Percentiles rank a stretch among this genome's conserved stretches.
These are phyloP conservation scores for Batkoa obscura DNA, from an alignment of 371 early-diverging fungal species.

Conservation along the genomic window DNA sequence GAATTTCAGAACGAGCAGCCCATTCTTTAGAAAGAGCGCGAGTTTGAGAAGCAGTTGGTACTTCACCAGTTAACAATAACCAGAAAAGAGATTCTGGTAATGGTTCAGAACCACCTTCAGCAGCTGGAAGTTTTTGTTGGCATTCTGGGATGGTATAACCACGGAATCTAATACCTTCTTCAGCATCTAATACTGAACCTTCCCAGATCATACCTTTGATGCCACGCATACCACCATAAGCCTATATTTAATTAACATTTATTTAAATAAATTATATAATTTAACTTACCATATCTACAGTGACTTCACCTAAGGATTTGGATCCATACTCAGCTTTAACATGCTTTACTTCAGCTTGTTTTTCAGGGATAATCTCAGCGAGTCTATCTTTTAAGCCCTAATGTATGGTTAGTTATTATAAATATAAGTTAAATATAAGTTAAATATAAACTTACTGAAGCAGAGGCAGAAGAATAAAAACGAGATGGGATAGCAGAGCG, in stretches of 20 bases:
- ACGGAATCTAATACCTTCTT: conserved; percentile 98
- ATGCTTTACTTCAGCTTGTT: conserved; percentile 84
- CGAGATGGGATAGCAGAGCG: background rate
- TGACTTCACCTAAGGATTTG: conserved; percentile 81
- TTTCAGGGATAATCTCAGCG: conserved; percentile 78
- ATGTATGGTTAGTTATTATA: background rate
- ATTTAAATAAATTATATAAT: background rate
- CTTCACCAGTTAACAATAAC: conserved; percentile 93
- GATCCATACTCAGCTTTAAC: conserved; percentile 76
- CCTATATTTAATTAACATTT: background rate
- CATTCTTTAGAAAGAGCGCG: conserved; percentile 81
- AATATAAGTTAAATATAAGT: too few relatives aligned
- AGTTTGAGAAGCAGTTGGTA: conserved; percentile 88
- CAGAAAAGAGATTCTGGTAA: conserved; percentile 96
- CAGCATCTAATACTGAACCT: conserved; percentile 90
- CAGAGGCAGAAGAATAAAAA: conserved; percentile 1
- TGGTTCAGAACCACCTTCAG: conserved; percentile 80
- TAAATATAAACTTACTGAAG: background rate
- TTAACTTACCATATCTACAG: conserved; percentile 68
- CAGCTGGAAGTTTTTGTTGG: conserved; percentile 74
- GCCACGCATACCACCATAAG: conserved; percentile 96
- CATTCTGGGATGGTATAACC: conserved; percentile 92
- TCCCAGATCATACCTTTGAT: conserved; percentile 98
- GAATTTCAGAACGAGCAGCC: conserved; percentile 82
- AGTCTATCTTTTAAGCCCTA: conserved; percentile 82